A percentile compares a stretch with the other conserved stretches of the same genome.
phyloP scores from a whole-genome alignment of 192 early-diverging fungal species.

The Coemansia guatemalensis region DNA sequence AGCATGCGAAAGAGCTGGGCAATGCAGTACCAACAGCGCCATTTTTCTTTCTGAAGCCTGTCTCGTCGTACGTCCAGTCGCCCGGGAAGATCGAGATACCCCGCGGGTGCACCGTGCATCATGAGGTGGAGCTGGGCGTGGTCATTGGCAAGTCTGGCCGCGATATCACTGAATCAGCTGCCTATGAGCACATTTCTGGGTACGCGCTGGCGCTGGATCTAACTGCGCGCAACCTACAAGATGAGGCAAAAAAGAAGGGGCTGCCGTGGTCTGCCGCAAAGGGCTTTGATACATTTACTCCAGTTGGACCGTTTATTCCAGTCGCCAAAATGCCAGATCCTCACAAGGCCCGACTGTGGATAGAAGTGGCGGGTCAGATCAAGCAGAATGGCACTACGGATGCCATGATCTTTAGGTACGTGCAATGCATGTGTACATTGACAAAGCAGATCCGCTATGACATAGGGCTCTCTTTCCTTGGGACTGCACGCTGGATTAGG shows the following conservation, averaged over 20 bases:
- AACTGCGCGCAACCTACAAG: slow-evolving; percentile 90
- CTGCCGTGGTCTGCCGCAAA: slow-evolving; percentile 92
- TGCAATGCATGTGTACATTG: not conserved
- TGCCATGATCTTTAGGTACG: slow-evolving; percentile 90
- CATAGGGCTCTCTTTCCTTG: not conserved
- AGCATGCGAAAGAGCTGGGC: slow-evolving; percentile 92
- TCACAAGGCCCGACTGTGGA: slow-evolving; percentile 70
- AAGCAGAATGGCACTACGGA: slow-evolving; percentile 83
- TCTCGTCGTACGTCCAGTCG: slow-evolving; percentile 70
- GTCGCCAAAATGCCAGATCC: slow-evolving; percentile 69
- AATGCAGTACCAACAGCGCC: slow-evolving; percentile 88
- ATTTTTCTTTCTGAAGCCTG: slow-evolving; percentile 94
- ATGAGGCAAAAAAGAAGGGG: slow-evolving; percentile 77
- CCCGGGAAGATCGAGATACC: slow-evolving; percentile 81
- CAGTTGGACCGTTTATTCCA: slow-evolving; percentile 83
- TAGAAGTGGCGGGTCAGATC: slow-evolving; percentile 72
- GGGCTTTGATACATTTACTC: slow-evolving; percentile 94
- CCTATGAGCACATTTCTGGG: slow-evolving; percentile 64
- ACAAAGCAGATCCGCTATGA: not conserved
- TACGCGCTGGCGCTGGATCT: slow-evolving; percentile 90
- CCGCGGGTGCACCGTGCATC: slow-evolving; percentile 73
- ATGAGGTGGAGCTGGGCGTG: slow-evolving; percentile 93
- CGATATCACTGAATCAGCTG: slow-evolving; percentile 65
- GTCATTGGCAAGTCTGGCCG: slow-evolving; percentile 82
- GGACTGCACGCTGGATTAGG: not conserved